These are phyloP conservation scores for Dendrobium officinale DNA, from an alignment of 106 monocot species.

Conservation along the genomic window DNA sequence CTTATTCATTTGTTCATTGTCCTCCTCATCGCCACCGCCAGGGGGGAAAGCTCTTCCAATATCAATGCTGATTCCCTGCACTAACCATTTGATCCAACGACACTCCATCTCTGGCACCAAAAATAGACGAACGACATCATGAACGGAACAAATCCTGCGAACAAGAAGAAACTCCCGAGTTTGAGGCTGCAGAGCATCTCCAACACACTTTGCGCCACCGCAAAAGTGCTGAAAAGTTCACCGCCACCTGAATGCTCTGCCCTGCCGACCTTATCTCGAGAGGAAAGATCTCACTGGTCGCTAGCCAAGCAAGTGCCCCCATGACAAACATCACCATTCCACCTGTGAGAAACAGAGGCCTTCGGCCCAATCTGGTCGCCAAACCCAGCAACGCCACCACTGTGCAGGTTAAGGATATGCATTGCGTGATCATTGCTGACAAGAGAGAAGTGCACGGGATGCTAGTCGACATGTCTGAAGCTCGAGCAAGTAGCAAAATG, in stretches of 20 bases:
- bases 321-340: constrained; percentile 34
- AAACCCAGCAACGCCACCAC: constrained; percentile 4
- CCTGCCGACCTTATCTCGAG: constrained; percentile 29
- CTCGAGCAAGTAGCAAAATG: no score
- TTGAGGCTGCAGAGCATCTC: constrained; percentile 25
- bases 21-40: not conserved
- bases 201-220: constrained; percentile 25
- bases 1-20: not conserved
- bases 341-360: constrained; percentile 26
- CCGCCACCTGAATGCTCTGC: constrained; percentile 30
- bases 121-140: constrained; percentile 12
- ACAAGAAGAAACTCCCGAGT: constrained; percentile 30
- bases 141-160: not conserved
- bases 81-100: constrained; percentile 6
- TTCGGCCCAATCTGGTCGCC: constrained; percentile 24
- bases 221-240: constrained; percentile 18
- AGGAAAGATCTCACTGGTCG: constrained; percentile 34
- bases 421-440: not conserved
- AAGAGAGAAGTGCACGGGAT: constrained; percentile 2
- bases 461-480: no score
- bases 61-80: constrained; percentile 11
- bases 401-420: not conserved
- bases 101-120: constrained; percentile 11
- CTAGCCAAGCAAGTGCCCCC: constrained; percentile 35
- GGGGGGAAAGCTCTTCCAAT: constrained; percentile 4